Percentiles rank a stretch among this genome's conserved stretches.
phyloP scores from a whole-genome alignment of 768 basidiomycete species.

The Boletus reticulatus region DNA sequence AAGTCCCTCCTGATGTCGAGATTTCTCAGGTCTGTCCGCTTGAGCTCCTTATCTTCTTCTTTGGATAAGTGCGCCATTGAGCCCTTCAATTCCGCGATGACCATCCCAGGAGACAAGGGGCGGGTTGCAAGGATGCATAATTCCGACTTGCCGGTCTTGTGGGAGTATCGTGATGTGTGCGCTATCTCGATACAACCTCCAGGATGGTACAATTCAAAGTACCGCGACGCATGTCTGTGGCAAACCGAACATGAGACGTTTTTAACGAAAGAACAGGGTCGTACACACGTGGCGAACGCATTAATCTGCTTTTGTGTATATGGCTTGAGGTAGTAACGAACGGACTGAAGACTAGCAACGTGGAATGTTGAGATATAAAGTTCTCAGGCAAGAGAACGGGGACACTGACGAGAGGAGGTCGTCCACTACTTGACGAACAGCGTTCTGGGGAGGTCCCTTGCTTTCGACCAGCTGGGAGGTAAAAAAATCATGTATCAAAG shows the following conservation, averaged over 20 bases:
- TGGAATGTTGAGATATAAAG: slow-evolving; percentile 12
- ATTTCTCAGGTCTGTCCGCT: slow-evolving; percentile 69
- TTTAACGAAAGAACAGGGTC: slow-evolving; percentile 25
- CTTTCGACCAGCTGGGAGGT: slow-evolving; percentile 52
- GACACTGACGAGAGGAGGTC: slow-evolving; percentile 68
- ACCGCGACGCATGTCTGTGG: slow-evolving; percentile 79
- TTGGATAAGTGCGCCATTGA: slow-evolving; percentile 88
- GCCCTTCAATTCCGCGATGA: slow-evolving; percentile 85
- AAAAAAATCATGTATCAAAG: slow-evolving; percentile 24
- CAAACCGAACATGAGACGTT: slow-evolving; percentile 26
- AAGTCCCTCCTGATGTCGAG: slow-evolving; percentile 82
- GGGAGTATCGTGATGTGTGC: slow-evolving; percentile 84
- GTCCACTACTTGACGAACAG: slow-evolving; percentile 72
- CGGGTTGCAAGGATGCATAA: slow-evolving; percentile 85
- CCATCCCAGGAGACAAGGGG: slow-evolving; percentile 59
- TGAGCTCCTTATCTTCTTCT: slow-evolving; percentile 83
- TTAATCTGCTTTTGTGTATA: slow-evolving; percentile 86
- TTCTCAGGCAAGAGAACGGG: slow-evolving; percentile 13
- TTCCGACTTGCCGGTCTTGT: slow-evolving; percentile 86
- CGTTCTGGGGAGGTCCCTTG: slow-evolving; percentile 54
- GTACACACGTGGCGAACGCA: slow-evolving; percentile 86
- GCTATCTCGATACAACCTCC: slow-evolving; percentile 84
- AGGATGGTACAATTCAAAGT: slow-evolving; percentile 85
- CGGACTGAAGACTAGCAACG: slow-evolving; percentile 57
- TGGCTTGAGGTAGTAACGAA: slow-evolving; percentile 73